A percentile compares a stretch with the other conserved stretches of the same genome.
Evolutionary conservation across 2,329 filamentous ascomycete genomes (phyloP).

Genomic region (Aspergillus sergii): DNA sequence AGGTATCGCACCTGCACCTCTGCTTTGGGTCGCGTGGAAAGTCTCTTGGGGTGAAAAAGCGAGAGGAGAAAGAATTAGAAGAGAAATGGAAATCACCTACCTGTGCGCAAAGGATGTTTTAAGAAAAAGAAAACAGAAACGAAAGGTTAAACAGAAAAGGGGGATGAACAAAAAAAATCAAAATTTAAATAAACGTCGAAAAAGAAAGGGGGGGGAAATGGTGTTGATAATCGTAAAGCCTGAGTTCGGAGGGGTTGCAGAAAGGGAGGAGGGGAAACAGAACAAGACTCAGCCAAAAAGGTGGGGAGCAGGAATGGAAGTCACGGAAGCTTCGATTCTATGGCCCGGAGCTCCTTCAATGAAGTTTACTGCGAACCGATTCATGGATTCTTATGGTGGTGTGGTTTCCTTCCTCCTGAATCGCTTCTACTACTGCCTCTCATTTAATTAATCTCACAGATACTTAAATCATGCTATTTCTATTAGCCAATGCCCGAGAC

Average conservation of each 20-base stretch:
- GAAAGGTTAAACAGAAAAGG: neutral
- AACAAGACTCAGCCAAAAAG: slow-evolving; percentile 6
- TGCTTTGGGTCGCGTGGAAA: slow-evolving; percentile 15
- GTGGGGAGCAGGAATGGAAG: slow-evolving; percentile 13
- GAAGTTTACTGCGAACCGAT: neutral
- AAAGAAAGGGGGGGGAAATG: slow-evolving; percentile 9
- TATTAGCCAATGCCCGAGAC: neutral
- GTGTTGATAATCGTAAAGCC: slow-evolving; percentile 8
- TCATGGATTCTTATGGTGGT: neutral
- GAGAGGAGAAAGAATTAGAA: neutral
- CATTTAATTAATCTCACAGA: neutral
- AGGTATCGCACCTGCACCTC: slow-evolving; percentile 1
- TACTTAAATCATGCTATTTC: slow-evolving; percentile 2
- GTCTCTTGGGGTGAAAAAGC: slow-evolving; percentile 8
- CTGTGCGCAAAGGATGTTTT: neutral
- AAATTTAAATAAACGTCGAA: slow-evolving; percentile 7
- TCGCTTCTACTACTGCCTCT: neutral
- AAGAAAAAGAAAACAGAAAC: neutral
- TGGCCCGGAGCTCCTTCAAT: slow-evolving; percentile 9
- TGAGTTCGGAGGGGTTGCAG: slow-evolving; percentile 17
- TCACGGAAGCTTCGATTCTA: slow-evolving; percentile 12
- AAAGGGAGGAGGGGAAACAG: slow-evolving; percentile 11
- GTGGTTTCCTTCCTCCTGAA: neutral
- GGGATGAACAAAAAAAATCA: neutral
- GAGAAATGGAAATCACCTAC: neutral